Evolutionary conservation across 2,329 filamentous ascomycete genomes (phyloP), one percentile per base, ranked within the genome.

Genomic region (Pyrenochaeta sp.): DNA sequence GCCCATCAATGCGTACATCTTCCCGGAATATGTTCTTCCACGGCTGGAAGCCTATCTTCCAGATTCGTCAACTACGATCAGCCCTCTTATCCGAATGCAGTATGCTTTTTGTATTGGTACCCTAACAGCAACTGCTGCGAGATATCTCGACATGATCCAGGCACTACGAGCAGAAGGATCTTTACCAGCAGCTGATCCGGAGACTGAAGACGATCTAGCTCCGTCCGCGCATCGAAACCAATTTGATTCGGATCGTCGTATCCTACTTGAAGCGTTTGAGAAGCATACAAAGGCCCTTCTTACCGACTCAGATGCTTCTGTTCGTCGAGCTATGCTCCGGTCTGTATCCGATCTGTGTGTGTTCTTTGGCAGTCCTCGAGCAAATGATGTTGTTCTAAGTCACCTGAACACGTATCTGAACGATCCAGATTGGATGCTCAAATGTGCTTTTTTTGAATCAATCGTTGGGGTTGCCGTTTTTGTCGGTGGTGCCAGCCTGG

Each of bases 401-500:
- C 95, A 99, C 79, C 82, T 99, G 28, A 98, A 98, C 72, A 99
- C 95, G 0, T 99, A 99, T 70, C 81, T 99, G 8, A 99, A 99
- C 66, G 95, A 98, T 69, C 88, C 90, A 42, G 93, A 99, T 74
- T 99, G 95, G 95, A 92, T 92, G 75, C 81, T 99, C 32, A 97
- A 97, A 76, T 97, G 93, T 69, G 93, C 94, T 2, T 98, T 98
- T 74, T 97, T 99, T 71, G 93, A 97, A 72, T 92, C 93, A 0
- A 92, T 98, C 27, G 92, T 98, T 15, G 94, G 93, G 3, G 93
- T 99, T 64, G 92, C 93, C 3, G 88, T 91, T 1, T 97, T 97
- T 67, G 86, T 98, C 34, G 95, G 95, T 28, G 93, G 91, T 58
- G 91, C 89, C 34, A 96, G 90, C 66, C 80, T 99, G 32, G 95